Conservation (phyloP, 345 rosid genomes). For the Rhizophora mangle region DNA sequence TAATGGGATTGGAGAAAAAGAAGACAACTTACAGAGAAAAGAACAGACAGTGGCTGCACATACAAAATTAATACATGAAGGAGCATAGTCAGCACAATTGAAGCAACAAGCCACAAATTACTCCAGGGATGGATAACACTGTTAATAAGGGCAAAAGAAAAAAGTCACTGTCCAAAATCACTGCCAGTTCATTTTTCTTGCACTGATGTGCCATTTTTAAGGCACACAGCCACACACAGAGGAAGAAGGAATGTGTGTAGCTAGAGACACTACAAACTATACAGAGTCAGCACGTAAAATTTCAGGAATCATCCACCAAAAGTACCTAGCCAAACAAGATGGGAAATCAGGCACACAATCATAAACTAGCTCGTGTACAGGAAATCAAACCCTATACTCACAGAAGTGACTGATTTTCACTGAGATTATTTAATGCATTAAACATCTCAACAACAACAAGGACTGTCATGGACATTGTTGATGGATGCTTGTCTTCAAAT, state of each 20-base stretch:
- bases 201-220: no score
- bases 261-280: no score
- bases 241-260: no score
- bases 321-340: neutral
- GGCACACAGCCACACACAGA: no score
- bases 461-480: constrained; percentile 96
- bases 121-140: constrained; percentile 98
- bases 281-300: no score
- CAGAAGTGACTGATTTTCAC: constrained; percentile 96
- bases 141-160: constrained; percentile 23
- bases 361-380: neutral
- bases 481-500: constrained; percentile 94
- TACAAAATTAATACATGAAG: constrained; percentile 82
- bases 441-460: constrained; percentile 99
- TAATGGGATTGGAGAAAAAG: constrained; percentile 7
- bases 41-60: constrained; percentile 76
- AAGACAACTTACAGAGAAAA: constrained; percentile 79
- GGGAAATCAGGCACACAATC: neutral
- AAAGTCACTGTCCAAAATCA: neutral
- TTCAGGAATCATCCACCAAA: no score
- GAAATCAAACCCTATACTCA: constrained; percentile 40
- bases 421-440: constrained; percentile 96
- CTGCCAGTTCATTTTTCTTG: neutral
- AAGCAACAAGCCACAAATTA: constrained; percentile 94
- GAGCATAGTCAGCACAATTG: constrained; percentile 86